A percentile compares a stretch with the other conserved stretches of the same genome.
Conservation (phyloP, 164 flowering plant genomes). For the Vitis riparia region DNA sequence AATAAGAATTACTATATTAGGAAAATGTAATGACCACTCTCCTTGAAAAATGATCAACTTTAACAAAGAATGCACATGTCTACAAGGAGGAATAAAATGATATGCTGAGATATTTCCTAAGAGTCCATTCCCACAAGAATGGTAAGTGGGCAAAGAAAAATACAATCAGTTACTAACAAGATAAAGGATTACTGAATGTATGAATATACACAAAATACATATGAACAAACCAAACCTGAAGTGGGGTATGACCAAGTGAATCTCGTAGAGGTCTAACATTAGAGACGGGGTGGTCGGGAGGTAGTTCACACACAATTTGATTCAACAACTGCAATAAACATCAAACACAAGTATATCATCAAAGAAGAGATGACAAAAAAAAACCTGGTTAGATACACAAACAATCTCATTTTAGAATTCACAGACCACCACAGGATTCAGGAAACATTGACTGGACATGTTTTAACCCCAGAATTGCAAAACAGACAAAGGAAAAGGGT, state of each 20-base stretch:
- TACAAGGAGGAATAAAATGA: no score
- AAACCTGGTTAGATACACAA: neutral
- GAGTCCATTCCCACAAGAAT: no score
- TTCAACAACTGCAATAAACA: slow-evolving; percentile 67
- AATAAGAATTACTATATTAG: no score
- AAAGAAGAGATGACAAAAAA: neutral
- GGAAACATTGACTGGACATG: neutral
- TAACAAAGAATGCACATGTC: no score
- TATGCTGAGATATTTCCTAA: no score
- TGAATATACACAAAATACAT: neutral
- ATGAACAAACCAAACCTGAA: slow-evolving; percentile 51
- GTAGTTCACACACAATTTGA: slow-evolving; percentile 86
- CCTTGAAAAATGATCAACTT: no score
- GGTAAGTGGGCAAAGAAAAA: neutral
- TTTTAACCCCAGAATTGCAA: neutral
- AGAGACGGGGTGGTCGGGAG: slow-evolving; percentile 78
- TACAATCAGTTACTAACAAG: neutral
- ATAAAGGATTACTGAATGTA: neutral
- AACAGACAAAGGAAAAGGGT: no score
- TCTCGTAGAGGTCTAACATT: slow-evolving; percentile 70
- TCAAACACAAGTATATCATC: slow-evolving; percentile 9
- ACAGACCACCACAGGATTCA: neutral
- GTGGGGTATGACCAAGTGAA: slow-evolving; percentile 84
- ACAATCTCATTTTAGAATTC: neutral
- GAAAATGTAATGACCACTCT: no score